A percentile compares a stretch with the other conserved stretches of the same genome.
These are phyloP conservation scores for Termitomyces sp. DNA, from an alignment of 768 basidiomycete genomes.

Conservation along the genomic window DNA sequence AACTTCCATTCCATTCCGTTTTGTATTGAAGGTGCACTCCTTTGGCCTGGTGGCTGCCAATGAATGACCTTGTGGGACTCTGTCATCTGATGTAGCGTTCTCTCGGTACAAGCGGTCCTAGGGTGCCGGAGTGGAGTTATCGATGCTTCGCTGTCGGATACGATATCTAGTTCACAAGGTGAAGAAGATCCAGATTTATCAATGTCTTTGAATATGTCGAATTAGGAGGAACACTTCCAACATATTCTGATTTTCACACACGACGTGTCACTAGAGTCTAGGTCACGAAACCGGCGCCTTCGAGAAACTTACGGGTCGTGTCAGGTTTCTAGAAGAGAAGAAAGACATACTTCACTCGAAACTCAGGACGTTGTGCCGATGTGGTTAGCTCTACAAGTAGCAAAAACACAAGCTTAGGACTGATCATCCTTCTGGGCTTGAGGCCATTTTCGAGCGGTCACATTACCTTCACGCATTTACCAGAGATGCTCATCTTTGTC, in stretches of 20 bases:
- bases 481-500: not conserved
- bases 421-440: not conserved
- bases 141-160: not conserved
- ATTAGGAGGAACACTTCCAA: not conserved
- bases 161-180: not conserved
- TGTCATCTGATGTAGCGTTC: slow-evolving; percentile 4
- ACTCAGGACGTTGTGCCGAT: too few relatives aligned
- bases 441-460: not conserved
- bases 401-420: not conserved
- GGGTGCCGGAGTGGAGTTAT: not conserved
- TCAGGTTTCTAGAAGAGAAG: not conserved
- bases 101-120: not conserved
- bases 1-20: not conserved
- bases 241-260: too few relatives aligned
- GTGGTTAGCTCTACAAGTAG: too few relatives aligned
- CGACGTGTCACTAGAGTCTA: not conserved
- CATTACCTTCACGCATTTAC: not conserved
- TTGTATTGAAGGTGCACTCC: not conserved
- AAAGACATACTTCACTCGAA: not conserved
- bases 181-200: not conserved
- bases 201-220: not conserved
- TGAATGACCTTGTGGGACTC: not conserved
- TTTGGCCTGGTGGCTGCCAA: not conserved
- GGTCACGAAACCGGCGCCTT: not conserved
- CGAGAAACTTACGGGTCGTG: not conserved